Evolutionary conservation across 169 alveolate species (phyloP).

Genomic region (Amoebophrya sp.): DNA sequence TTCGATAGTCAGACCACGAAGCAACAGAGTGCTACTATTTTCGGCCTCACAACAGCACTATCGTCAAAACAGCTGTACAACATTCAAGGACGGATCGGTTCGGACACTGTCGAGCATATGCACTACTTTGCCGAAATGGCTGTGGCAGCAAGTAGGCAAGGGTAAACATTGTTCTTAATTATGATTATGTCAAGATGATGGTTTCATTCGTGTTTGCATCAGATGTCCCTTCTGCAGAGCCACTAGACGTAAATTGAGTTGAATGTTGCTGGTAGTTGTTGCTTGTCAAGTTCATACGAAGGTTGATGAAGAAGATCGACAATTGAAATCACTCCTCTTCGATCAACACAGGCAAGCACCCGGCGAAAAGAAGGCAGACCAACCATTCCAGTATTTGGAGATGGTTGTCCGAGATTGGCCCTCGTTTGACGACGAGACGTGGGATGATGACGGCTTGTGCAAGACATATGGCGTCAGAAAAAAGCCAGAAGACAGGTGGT

Average conservation of each 20-base stretch:
- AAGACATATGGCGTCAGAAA: not conserved
- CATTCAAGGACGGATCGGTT: not conserved
- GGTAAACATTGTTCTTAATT: too few species aligned
- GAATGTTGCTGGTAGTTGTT: too few species aligned
- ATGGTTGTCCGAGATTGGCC: constrained; percentile 36
- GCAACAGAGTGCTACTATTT: constrained; percentile 32
- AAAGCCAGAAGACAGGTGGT: not conserved
- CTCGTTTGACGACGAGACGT: constrained; percentile 32
- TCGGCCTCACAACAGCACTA: constrained; percentile 31
- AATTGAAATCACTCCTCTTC: too few species aligned
- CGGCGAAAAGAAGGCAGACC: not conserved
- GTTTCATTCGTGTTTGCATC: too few species aligned
- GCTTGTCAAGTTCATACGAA: too few species aligned
- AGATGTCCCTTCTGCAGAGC: too few species aligned
- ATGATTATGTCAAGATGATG: too few species aligned
- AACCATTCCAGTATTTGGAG: constrained; percentile 35
- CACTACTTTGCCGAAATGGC: constrained; percentile 35
- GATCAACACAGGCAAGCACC: constrained; percentile 1
- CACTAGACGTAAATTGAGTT: too few species aligned
- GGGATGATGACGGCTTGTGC: not conserved
- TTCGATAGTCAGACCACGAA: constrained; percentile 26
- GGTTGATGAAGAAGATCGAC: too few species aligned
- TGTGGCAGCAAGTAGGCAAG: constrained; percentile 13
- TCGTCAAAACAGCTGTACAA: constrained; percentile 33
- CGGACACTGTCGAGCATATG: constrained; percentile 19